Percentiles rank a stretch among this genome's conserved stretches.
phyloP scores from a whole-genome alignment of 164 flowering plant genomes.

The Cinnamomum micranthum region DNA sequence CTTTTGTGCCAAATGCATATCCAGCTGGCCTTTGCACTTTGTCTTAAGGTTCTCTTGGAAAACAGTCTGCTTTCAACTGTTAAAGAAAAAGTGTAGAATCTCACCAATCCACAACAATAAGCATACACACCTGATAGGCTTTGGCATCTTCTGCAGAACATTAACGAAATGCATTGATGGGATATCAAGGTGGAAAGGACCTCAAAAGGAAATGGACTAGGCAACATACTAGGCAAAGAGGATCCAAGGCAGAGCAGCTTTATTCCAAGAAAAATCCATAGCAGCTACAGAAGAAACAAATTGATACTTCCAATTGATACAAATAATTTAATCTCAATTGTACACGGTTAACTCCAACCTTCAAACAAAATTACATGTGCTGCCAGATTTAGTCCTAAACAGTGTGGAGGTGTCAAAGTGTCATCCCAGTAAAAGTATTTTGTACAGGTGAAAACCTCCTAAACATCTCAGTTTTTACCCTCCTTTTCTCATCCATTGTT shows the following conservation, averaged over 20 bases:
- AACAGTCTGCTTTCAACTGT: not conserved
- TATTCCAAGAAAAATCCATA: not conserved
- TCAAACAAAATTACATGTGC: constrained; percentile 2
- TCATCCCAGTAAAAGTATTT: not conserved
- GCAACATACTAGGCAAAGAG: too few relatives aligned
- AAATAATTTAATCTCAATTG: constrained; percentile 8
- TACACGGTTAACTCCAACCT: constrained; percentile 5
- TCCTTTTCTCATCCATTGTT: constrained; percentile 18
- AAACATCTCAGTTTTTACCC: not conserved
- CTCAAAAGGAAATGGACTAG: too few relatives aligned
- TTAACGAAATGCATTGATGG: too few relatives aligned
- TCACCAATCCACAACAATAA: not conserved
- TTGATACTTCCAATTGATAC: not conserved
- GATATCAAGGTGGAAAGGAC: too few relatives aligned
- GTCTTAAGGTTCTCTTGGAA: not conserved
- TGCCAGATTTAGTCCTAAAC: not conserved
- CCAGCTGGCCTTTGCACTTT: not conserved
- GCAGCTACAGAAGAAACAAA: not conserved
- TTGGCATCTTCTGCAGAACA: not conserved
- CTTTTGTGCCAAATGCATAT: not conserved
- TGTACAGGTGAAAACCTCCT: not conserved
- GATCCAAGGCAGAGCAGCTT: not conserved
- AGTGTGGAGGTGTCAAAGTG: not conserved
- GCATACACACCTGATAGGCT: not conserved
- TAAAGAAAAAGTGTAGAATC: not conserved